phyloP scores from a whole-genome alignment of 495 filamentous ascomycete genomes.

The Hypoxylon crocopeplum region DNA sequence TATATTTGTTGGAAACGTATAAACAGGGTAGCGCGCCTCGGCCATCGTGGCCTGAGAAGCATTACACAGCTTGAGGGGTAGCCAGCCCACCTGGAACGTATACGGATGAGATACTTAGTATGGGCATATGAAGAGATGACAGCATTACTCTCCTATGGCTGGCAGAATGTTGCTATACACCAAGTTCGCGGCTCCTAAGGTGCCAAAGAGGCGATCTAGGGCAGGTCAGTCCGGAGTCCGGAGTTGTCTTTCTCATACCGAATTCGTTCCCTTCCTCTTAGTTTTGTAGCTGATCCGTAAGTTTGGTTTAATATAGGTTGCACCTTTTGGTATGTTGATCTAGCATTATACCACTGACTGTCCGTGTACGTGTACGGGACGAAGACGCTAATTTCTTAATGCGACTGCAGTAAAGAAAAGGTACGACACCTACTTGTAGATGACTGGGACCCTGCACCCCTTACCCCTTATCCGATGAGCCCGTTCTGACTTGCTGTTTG shows the following conservation, averaged over 20 bases:
- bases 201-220: constrained; percentile 66
- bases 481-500: constrained; percentile 16
- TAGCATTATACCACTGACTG: not conserved
- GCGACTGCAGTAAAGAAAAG: constrained; percentile 56
- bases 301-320: constrained; percentile 53
- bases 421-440: constrained; percentile 29
- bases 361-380: not conserved
- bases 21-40: constrained; percentile 3
- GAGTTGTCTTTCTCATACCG: constrained; percentile 15
- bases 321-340: constrained; percentile 60
- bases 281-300: constrained; percentile 22
- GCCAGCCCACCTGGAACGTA: constrained; percentile 1
- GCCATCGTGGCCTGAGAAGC: constrained; percentile 8
- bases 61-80: constrained; percentile 20
- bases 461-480: not conserved
- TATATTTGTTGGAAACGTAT: not conserved
- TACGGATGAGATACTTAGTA: not conserved
- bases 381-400: constrained; percentile 21
- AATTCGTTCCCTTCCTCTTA: not conserved
- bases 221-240: constrained; percentile 58
- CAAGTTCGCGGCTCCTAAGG: constrained; percentile 62
- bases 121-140: constrained; percentile 5
- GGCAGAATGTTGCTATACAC: constrained; percentile 65
- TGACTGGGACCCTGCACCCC: no score
- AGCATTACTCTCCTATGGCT: constrained; percentile 11